Evolutionary conservation across 345 rosid genomes (phyloP).

Genomic region (Eucalyptus cloeziana): DNA sequence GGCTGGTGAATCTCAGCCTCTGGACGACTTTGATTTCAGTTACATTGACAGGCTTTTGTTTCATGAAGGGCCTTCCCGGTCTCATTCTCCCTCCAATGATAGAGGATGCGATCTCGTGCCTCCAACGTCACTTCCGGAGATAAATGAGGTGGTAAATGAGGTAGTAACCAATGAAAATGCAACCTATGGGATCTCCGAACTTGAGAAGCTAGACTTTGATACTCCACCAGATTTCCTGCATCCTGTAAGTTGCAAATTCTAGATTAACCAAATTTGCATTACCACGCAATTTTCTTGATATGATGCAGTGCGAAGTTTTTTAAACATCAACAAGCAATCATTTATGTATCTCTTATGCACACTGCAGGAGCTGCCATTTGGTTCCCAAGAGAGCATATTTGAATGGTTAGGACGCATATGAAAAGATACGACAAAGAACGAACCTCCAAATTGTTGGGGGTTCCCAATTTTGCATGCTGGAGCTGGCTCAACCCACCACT

Average conservation of each 20-base stretch:
- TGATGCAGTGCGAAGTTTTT: background rate
- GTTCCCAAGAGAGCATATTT: slow-evolving; percentile 65
- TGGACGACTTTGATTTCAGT: slow-evolving; percentile 22
- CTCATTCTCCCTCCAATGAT: slow-evolving; percentile 12
- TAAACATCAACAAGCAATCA: background rate
- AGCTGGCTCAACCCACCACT: background rate
- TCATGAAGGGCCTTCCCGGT: slow-evolving; percentile 34
- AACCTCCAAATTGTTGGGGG: background rate
- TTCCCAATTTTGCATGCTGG: background rate
- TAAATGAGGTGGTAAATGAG: background rate
- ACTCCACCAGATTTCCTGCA: slow-evolving; percentile 59
- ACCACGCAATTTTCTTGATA: background rate
- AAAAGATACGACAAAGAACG: background rate
- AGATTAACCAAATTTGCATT: background rate
- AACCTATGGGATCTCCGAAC: slow-evolving; percentile 40
- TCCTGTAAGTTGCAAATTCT: slow-evolving; percentile 29
- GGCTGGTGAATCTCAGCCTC: slow-evolving; percentile 62
- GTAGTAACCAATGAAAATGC: background rate
- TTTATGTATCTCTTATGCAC: background rate
- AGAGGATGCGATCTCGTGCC: slow-evolving; percentile 10
- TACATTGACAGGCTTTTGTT: slow-evolving; percentile 33
- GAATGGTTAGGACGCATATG: slow-evolving; percentile 58
- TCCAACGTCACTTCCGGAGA: background rate
- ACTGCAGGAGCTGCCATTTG: slow-evolving; percentile 41
- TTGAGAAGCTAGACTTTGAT: slow-evolving; percentile 62